Percentiles rank a stretch among this genome's conserved stretches.
These are phyloP conservation scores for Flaveria floridana DNA, from an alignment of 140 eudicot genomes.

Conservation along the genomic window DNA sequence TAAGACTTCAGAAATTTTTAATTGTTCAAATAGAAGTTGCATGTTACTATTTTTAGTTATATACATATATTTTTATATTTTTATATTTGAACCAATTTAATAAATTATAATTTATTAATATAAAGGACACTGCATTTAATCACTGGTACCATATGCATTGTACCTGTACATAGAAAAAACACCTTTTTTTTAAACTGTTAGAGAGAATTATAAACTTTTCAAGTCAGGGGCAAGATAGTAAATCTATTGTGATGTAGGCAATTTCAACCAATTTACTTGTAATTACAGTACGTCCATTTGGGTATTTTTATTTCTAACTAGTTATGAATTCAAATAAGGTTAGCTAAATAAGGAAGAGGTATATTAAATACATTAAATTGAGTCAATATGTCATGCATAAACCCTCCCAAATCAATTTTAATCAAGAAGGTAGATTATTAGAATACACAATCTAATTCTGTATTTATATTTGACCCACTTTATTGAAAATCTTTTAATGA, in stretches of 20 bases:
- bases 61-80: background rate
- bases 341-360: background rate
- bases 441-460: background rate
- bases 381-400: background rate
- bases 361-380: too few species aligned
- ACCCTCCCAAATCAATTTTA: background rate
- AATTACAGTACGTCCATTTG: background rate
- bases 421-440: background rate
- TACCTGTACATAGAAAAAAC: slow-evolving; percentile 1
- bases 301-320: background rate
- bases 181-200: background rate
- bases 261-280: background rate
- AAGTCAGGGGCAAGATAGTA: slow-evolving; percentile 7
- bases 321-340: background rate
- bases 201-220: too few species aligned
- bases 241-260: background rate
- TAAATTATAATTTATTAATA: background rate
- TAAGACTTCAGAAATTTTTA: background rate
- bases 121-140: background rate
- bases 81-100: background rate
- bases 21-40: background rate
- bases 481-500: background rate
- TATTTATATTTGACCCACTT: background rate
- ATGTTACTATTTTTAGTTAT: background rate
- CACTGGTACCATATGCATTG: slow-evolving; percentile 9